These are phyloP conservation scores for Pachysandra terminalis DNA, from an alignment of 164 flowering plant genomes.

Conservation along the genomic window DNA sequence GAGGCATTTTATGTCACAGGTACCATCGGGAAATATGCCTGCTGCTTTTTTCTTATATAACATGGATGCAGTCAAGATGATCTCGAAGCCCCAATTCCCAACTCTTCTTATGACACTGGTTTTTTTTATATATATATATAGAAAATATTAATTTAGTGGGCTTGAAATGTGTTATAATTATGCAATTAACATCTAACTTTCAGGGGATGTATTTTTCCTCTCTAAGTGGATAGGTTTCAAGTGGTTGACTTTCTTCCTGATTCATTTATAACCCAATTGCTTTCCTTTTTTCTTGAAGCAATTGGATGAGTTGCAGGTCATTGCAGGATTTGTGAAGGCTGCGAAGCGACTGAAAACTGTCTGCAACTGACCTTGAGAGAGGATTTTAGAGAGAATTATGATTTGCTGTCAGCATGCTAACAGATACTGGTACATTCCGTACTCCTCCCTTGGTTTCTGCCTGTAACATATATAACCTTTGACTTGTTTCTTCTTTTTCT, in stretches of 20 bases:
- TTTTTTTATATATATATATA: no score
- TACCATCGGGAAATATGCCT: constrained; percentile 16
- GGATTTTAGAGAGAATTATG: background rate
- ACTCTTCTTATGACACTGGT: background rate
- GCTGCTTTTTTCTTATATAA: background rate
- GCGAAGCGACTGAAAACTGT: constrained; percentile 82
- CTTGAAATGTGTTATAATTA: background rate
- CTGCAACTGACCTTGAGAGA: constrained; percentile 49
- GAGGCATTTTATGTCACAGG: constrained; percentile 96
- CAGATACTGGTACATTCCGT: constrained; percentile 23
- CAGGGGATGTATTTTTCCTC: background rate
- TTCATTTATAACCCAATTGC: constrained; percentile 17
- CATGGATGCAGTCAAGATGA: background rate
- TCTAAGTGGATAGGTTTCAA: background rate
- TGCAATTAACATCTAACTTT: no score
- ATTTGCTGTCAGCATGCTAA: constrained; percentile 30
- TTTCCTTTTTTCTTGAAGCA: constrained; percentile 43
- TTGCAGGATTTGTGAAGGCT: constrained; percentile 75
- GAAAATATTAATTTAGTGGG: background rate
- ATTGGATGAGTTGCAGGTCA: constrained; percentile 98
- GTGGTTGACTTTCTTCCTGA: background rate
- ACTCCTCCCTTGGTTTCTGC: constrained; percentile 23
- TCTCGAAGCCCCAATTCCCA: background rate
- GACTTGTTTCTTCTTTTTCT: constrained; percentile 15
- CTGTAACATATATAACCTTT: constrained; percentile 31